Evolutionary conservation across 2,329 filamentous ascomycete species (phyloP), one percentile per base, ranked within the genome.

Genomic region (Fusarium buxicola): DNA sequence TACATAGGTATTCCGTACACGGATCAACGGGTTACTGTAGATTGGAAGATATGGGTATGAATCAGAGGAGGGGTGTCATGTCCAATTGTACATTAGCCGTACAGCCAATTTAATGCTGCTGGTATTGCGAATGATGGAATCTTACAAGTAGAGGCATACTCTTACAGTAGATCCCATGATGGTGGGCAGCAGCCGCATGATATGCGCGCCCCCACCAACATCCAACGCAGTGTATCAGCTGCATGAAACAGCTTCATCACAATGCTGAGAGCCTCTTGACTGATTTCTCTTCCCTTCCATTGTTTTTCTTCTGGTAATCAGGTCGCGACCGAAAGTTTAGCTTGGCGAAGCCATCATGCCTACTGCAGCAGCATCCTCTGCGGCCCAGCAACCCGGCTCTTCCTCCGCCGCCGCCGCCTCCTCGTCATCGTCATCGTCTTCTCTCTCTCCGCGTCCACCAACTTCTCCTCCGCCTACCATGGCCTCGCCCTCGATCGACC

Each of bases 401-500:
- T 40, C 39, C 30, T 30, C 58, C 48, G 38, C 36, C 35, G 35
- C 63, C 7, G 35, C 56, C 46, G 43, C 52, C 16, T 57, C 66
- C n/a, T 64, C 66, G 1, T 66, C 66, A 18, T 65, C 62, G 2
- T 59, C 66, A 7, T 51, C 63, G 9, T 63, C 66, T 35, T 68
- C 66, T 28, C 44, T 63, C 34, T 65, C 63, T 35, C 61, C 62
- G 25, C 68, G 60, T 15, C 65, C 62, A 13, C 68, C 68, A 16
- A 70, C 68, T 2, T 70, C 68, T 40, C 68, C 68, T 48, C 68
- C 68, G 24, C 68, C 65, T 6, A 63, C 63, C 34, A 63, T 69
- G 43, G 60, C 67, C 38, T 70, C 67, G 9, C 60, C 68, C 0
- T 67, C 68, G 4, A 48, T 69, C 39, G 67, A 64, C 24, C 55